Evolutionary conservation across 2,329 filamentous ascomycete species (phyloP), one percentile per base, ranked within the genome.

Genomic region (Fusarium guadeloupense): DNA sequence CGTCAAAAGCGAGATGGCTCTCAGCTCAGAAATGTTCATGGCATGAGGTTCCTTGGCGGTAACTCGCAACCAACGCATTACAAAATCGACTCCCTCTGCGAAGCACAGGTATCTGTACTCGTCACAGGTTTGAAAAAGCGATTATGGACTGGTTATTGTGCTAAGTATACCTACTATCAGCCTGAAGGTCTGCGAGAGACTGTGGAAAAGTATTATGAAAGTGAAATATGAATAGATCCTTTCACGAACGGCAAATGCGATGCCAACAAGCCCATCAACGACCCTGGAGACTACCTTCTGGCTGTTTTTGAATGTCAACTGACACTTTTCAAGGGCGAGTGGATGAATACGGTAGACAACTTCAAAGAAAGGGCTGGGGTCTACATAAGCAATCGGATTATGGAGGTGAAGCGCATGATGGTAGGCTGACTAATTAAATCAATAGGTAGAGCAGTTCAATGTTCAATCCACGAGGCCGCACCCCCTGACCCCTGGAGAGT

Each of bases 71-170:
- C 4, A 1, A 4, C 1, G 2, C 0, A 1, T 9, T 5, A 7
- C 1, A 0, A 4, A 4, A 6, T 9, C 0, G 37, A 62, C 1
- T 56, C 45, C 2, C 46, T 66, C 1, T 59, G 49, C 2, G 19
- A 62, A 34, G 60, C 33, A 2, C 62, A 64, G 9, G 20, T 41
- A 0, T 61, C 62, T 3, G 38, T 64, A 2, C 23, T 55, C 1
- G 19, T 64, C 9, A 9, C 37, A 0, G 45, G 34, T 0, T 47
- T 53, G 0, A 9, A 23, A 5, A 2, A 8, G 1, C 5, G n/a
- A 0, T 6, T 49, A 2, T 65, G 57, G 50, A 47, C 54, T 0
- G 62, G 44, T 1, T 62, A 43, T 9, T 58, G 53, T 3, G 39
- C 64, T 8, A 17, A 40, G 1, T 60, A 65, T 4, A 64, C 49